These are phyloP conservation scores for Ehretia macrophylla DNA, from an alignment of 257 asterid species.

Conservation along the genomic window DNA sequence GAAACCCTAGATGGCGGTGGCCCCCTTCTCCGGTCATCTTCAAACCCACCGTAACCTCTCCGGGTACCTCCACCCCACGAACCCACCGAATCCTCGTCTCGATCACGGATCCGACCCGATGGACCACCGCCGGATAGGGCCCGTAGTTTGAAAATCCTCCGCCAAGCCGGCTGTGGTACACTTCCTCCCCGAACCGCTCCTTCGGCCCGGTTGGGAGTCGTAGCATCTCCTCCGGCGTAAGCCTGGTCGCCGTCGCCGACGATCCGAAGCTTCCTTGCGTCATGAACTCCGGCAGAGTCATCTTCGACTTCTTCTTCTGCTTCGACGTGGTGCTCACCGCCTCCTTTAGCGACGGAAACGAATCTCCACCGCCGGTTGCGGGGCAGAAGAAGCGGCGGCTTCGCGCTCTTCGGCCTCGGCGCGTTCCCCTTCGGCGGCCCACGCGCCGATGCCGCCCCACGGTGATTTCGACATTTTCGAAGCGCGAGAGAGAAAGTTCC, in stretches of 20 bases:
- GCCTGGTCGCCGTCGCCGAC: slow-evolving; percentile 25
- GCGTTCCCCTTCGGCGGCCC: slow-evolving; percentile 97
- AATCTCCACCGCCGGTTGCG: slow-evolving; percentile 15
- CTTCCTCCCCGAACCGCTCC: slow-evolving; percentile 77
- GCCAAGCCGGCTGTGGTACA: slow-evolving; percentile 59
- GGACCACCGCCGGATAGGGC: slow-evolving; percentile 8
- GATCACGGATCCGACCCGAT: slow-evolving; percentile 29
- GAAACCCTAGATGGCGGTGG: slow-evolving; percentile 50
- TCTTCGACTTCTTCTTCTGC: slow-evolving; percentile 79
- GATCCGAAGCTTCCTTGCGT: slow-evolving; percentile 11
- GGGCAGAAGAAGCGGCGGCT: slow-evolving; percentile 45
- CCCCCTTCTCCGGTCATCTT: slow-evolving; percentile 31
- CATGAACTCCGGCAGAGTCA: slow-evolving; percentile 75
- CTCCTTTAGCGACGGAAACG: slow-evolving; percentile 72
- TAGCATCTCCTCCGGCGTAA: slow-evolving; percentile 67
- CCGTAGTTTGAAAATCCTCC: slow-evolving; percentile 89
- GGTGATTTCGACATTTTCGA: slow-evolving; percentile 66
- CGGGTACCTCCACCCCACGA: slow-evolving; percentile 32
- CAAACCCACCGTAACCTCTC: background rate
- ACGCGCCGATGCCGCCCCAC: slow-evolving; percentile 85
- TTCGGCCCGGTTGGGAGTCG: slow-evolving; percentile 89
- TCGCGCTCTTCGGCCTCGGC: slow-evolving; percentile 80
- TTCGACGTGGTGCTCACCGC: slow-evolving; percentile 48
- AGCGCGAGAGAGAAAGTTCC: slow-evolving; percentile 6
- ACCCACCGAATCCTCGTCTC: slow-evolving; percentile 23